Evolutionary conservation across 192 early-diverging fungal genomes (phyloP).

Genomic region (Lunasporangiospora selenospora): DNA sequence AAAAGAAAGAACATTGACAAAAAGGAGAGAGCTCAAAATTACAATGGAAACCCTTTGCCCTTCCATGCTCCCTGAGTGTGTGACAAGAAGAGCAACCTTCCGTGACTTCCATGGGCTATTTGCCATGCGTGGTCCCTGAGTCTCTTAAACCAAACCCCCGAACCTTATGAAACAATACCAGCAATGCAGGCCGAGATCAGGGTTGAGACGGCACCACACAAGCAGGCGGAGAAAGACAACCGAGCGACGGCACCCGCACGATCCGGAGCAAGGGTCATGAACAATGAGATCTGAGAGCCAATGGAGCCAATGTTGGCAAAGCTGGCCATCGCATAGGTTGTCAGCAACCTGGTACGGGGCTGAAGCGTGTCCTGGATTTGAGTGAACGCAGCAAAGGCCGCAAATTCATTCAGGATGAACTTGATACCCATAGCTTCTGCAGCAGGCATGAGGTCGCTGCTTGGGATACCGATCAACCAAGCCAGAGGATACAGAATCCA

Average conservation of each 20-base stretch:
- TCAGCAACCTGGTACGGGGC: constrained; percentile 54
- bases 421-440: constrained; percentile 59
- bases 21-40: too few species aligned
- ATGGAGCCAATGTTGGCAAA: constrained; percentile 87
- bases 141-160: too few species aligned
- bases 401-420: constrained; percentile 86
- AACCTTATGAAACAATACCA: constrained; percentile 66
- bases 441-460: constrained; percentile 23
- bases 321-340: constrained; percentile 82
- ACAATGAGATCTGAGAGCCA: constrained; percentile 76
- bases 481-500: constrained; percentile 75
- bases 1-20: too few species aligned
- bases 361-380: constrained; percentile 48
- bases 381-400: constrained; percentile 68
- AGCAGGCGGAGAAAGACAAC: constrained; percentile 76
- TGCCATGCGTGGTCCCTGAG: too few species aligned
- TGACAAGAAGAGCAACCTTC: too few species aligned
- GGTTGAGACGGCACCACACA: constrained; percentile 79
- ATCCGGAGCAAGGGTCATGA: constrained; percentile 73
- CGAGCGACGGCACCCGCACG: constrained; percentile 70
- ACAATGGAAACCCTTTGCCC: too few species aligned
- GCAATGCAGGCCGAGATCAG: constrained; percentile 80
- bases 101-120: too few species aligned
- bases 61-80: too few species aligned
- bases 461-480: constrained; percentile 51